Conservation (phyloP, 139 green algal species). For the Picochlorum costavermella region DNA sequence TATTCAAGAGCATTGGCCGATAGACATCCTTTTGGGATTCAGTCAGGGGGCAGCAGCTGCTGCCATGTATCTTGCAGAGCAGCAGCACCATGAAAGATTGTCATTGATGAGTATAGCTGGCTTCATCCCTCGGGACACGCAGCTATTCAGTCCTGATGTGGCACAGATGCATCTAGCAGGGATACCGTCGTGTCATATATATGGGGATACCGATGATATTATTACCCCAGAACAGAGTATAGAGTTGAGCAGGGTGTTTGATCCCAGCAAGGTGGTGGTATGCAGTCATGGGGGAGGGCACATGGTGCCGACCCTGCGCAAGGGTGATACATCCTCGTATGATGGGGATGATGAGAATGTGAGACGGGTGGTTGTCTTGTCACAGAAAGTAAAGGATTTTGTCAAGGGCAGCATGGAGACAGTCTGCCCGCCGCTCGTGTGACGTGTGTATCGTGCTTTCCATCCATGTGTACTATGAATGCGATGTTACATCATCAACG, state of each 20-base stretch:
- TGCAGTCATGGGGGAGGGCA: conserved; percentile 35
- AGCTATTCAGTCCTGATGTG: no score
- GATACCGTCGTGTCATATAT: conserved; percentile 41
- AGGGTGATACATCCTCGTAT: no score
- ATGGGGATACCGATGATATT: conserved; percentile 28
- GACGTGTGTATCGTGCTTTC: no score
- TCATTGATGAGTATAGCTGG: conserved; percentile 24
- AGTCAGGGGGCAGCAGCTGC: conserved; percentile 47
- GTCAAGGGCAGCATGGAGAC: no score
- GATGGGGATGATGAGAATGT: no score
- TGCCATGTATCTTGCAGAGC: conserved; percentile 36
- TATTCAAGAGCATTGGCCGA: conserved; percentile 20
- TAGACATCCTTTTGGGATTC: conserved; percentile 47
- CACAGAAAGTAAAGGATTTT: no score
- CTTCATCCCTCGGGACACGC: conserved; percentile 43
- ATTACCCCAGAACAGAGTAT: conserved; percentile 33
- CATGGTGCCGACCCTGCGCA: conserved; percentile 37
- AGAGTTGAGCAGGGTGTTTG: conserved; percentile 24
- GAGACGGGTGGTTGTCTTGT: no score
- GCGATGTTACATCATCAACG: no score
- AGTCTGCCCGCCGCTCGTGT: no score
- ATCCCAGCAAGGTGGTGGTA: background rate
- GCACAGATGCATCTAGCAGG: no score
- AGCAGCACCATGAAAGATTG: background rate
- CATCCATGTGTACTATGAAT: no score